phyloP scores from a whole-genome alignment of 768 basidiomycete genomes.

The Termitomyces sp. region DNA sequence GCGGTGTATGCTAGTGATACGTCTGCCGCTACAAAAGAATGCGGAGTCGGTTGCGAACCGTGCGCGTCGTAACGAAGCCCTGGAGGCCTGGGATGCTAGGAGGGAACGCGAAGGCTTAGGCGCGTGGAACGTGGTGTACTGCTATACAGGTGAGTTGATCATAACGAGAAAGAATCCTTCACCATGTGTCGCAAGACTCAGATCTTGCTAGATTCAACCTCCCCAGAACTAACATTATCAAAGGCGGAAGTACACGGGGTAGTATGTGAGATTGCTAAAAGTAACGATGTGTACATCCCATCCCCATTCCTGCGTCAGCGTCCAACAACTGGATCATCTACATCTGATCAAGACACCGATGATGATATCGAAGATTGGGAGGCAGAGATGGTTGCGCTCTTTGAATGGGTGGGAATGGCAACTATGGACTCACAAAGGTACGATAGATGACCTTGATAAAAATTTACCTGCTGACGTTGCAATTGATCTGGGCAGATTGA shows the following conservation, averaged over 20 bases:
- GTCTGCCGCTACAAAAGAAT: conserved; percentile 38
- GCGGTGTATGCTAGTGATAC: conserved; percentile 43
- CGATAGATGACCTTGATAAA: background rate
- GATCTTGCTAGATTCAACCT: conserved; percentile 14
- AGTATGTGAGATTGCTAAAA: conserved; percentile 20
- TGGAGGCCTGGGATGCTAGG: conserved; percentile 48
- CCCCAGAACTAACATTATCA: conserved; percentile 17
- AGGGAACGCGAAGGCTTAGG: conserved; percentile 28
- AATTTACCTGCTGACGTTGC: background rate
- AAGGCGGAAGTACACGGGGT: conserved; percentile 18
- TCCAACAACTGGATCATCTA: conserved; percentile 13
- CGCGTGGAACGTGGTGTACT: conserved; percentile 47
- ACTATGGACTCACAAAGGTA: conserved; percentile 65
- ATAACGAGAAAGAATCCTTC: background rate
- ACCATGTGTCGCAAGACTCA: background rate
- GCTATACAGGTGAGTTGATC: conserved; percentile 20
- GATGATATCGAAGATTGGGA: conserved; percentile 51
- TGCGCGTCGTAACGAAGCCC: conserved; percentile 34
- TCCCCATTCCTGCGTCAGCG: conserved; percentile 23
- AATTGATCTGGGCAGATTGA: conserved; percentile 38
- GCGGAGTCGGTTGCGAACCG: conserved; percentile 32
- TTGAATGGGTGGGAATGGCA: conserved; percentile 77
- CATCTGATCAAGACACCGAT: conserved; percentile 10
- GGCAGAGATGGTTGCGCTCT: conserved; percentile 39
- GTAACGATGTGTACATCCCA: conserved; percentile 41